Percentiles rank a stretch among this genome's conserved stretches.
Conservation (phyloP, 2,329 filamentous ascomycete genomes). For the Metarhizium robertsii region DNA sequence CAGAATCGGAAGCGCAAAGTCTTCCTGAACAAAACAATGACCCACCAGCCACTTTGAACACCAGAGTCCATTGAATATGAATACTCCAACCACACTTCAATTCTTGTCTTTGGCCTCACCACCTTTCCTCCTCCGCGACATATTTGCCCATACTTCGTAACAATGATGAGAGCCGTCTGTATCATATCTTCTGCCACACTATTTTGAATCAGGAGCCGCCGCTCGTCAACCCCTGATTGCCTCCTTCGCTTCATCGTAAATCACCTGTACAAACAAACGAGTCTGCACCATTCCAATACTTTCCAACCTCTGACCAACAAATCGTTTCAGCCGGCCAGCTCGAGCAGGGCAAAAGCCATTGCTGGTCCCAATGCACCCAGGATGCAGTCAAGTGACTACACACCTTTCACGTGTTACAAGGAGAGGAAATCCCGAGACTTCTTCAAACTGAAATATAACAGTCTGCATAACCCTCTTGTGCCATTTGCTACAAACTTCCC, state of each 20-base stretch:
- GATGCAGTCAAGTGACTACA: not conserved
- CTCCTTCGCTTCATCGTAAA: not conserved
- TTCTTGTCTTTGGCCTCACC: constrained; percentile 2
- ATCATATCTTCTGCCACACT: not conserved
- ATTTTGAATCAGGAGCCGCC: not conserved
- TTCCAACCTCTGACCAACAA: not conserved
- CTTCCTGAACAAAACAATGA: not conserved
- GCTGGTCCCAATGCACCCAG: not conserved
- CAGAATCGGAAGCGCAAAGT: not conserved
- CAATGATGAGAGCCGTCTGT: not conserved
- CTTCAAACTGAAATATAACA: not conserved
- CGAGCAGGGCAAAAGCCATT: not conserved
- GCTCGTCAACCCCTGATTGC: not conserved
- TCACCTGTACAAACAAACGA: not conserved
- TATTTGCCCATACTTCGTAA: constrained; percentile 3
- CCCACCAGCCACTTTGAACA: not conserved
- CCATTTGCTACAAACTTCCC: not conserved
- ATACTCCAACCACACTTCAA: constrained; percentile 3
- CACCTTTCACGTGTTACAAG: not conserved
- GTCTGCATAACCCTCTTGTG: not conserved
- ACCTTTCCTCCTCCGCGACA: not conserved
- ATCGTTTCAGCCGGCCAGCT: not conserved
- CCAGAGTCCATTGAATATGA: constrained; percentile 4
- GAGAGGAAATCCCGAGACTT: not conserved
- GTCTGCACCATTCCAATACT: not conserved